Evolutionary conservation across 1,139 yeast species (phyloP).

Genomic region (Nakaseomyces delphensis): DNA sequence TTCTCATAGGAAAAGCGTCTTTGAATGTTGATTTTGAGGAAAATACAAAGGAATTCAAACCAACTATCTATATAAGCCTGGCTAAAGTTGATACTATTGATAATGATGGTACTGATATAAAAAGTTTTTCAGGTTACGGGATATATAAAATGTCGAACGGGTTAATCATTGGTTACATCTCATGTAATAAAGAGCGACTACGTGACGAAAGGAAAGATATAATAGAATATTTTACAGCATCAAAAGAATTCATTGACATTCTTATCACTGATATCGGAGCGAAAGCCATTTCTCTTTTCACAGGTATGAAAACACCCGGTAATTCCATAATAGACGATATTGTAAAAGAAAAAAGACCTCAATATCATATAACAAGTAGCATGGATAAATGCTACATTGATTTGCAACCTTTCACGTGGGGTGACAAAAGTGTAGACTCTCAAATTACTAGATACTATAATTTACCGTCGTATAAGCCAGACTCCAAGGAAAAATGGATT

Average conservation of each 20-base stretch:
- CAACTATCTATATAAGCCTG: not conserved
- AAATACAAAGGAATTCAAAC: not conserved
- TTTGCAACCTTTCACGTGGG: constrained; percentile 52
- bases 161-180: constrained; percentile 40
- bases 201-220: constrained; percentile 19
- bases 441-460: constrained; percentile 53
- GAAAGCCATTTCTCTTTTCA: constrained; percentile 31
- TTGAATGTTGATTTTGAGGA: not conserved
- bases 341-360: constrained; percentile 42
- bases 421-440: constrained; percentile 11
- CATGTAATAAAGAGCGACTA: constrained; percentile 29
- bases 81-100: not conserved
- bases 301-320: constrained; percentile 18
- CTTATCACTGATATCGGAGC: constrained; percentile 60
- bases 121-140: constrained; percentile 33
- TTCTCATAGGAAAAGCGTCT: constrained; percentile 42
- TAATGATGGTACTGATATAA: constrained; percentile 14
- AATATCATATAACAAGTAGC: constrained; percentile 57
- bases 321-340: constrained; percentile 39
- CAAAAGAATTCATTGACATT: constrained; percentile 39
- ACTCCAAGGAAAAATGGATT: constrained; percentile 53
- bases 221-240: constrained; percentile 15
- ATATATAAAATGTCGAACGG: constrained; percentile 39
- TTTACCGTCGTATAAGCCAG: constrained; percentile 43
- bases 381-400: constrained; percentile 46